phyloP scores from a whole-genome alignment of 257 asterid species.

The Penstemon barbatus region DNA sequence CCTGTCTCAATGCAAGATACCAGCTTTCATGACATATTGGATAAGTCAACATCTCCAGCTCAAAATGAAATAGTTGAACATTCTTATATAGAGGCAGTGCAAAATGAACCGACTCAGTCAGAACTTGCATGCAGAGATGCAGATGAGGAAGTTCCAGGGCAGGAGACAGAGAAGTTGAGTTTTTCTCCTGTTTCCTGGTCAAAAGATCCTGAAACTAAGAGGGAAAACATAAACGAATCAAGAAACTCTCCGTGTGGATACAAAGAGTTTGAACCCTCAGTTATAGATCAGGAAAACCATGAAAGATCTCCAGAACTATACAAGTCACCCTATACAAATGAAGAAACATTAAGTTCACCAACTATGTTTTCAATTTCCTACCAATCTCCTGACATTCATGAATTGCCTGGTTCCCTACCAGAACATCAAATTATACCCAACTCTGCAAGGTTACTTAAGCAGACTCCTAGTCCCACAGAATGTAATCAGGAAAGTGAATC shows the following conservation, averaged over 20 bases:
- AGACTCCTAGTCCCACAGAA: not conserved
- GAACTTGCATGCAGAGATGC: not conserved
- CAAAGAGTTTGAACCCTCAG: conserved; percentile 15
- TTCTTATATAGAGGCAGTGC: conserved; percentile 3
- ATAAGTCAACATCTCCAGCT: not conserved
- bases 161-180: not conserved
- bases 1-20: conserved; percentile 2
- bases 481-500: not conserved
- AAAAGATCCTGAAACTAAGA: conserved; percentile 1
- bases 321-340: conserved; percentile 1
- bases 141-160: conserved; percentile 17
- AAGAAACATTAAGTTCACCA: not conserved
- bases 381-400: not conserved
- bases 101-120: conserved; percentile 8
- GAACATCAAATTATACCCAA: not conserved
- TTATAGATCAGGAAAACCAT: not conserved
- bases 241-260: not conserved
- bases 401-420: not conserved
- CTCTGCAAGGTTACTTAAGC: not conserved
- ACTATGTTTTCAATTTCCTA: not conserved
- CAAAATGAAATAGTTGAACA: conserved; percentile 16
- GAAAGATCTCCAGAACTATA: not conserved
- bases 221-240: not conserved
- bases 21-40: conserved; percentile 3
- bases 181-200: not conserved